These are phyloP conservation scores for Alternaria angustiovoidea DNA, from an alignment of 2,329 filamentous ascomycete species.

Conservation along the genomic window DNA sequence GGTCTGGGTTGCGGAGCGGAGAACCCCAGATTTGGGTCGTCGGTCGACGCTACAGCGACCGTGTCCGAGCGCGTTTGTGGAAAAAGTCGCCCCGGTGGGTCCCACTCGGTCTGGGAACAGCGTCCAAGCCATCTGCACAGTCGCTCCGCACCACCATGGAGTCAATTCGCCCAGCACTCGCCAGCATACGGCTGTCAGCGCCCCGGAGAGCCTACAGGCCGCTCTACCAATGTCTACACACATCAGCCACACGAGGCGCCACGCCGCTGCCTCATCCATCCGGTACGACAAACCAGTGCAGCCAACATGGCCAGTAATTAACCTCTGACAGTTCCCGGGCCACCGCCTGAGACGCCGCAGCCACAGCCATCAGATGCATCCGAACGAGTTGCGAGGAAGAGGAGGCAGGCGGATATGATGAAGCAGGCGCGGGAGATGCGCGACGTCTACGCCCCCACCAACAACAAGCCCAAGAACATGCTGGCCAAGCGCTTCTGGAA, in stretches of 20 bases:
- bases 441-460: constrained; percentile 41
- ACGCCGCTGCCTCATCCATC: constrained; percentile 66
- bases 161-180: constrained; percentile 40
- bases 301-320: constrained; percentile 4
- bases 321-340: constrained; percentile 58
- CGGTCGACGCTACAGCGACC: background rate
- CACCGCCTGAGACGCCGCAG: constrained; percentile 65
- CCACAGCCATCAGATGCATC: constrained; percentile 58
- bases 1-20: constrained; percentile 15
- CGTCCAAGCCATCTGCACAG: background rate
- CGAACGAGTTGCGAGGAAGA: constrained; percentile 58
- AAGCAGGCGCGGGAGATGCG: constrained; percentile 56
- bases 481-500: constrained; percentile 87
- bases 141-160: constrained; percentile 31
- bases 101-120: background rate
- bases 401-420: constrained; percentile 60
- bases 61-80: constrained; percentile 2
- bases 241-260: constrained; percentile 55
- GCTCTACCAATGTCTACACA: constrained; percentile 53
- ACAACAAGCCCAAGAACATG: constrained; percentile 58
- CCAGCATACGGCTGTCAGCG: constrained; percentile 27
- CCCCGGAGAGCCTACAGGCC: constrained; percentile 28
- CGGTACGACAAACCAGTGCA: constrained; percentile 1
- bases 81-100: constrained; percentile 14
- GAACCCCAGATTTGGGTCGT: constrained; percentile 19